A percentile compares a stretch with the other conserved stretches of the same genome.
Conservation (phyloP, 2,329 filamentous ascomycete species). For the Pseudogymnoascus destructans region DNA sequence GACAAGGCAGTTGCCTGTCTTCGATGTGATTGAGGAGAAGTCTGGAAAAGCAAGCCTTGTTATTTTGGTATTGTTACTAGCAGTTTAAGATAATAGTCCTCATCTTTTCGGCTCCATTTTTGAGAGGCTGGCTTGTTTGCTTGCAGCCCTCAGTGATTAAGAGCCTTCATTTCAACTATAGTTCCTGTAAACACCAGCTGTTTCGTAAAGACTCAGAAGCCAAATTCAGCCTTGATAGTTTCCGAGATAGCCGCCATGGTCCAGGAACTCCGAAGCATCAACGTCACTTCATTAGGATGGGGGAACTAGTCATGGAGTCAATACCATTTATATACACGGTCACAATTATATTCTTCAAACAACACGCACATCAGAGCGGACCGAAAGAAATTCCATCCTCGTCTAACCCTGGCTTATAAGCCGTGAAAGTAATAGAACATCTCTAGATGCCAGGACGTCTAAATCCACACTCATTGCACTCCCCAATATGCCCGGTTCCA, state of each 20-base stretch:
- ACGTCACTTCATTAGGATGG: neutral
- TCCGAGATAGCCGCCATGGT: neutral
- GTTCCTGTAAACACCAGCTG: neutral
- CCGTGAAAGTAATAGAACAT: slow-evolving; percentile 4
- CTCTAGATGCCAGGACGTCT: slow-evolving; percentile 7
- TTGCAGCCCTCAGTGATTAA: neutral
- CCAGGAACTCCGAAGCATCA: neutral
- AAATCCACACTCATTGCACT: neutral
- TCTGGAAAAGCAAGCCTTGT: neutral
- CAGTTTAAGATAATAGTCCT: neutral
- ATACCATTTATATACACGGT: neutral
- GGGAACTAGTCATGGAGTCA: neutral
- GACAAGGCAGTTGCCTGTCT: neutral
- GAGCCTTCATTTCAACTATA: neutral
- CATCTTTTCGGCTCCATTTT: too few species aligned
- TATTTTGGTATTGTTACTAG: neutral
- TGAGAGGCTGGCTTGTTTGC: neutral
- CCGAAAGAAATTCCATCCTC: neutral
- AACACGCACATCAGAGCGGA: neutral
- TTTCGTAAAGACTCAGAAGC: neutral
- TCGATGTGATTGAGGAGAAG: neutral
- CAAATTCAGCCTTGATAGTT: neutral
- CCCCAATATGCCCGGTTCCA: neutral
- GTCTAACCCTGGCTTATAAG: neutral
- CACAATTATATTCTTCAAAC: neutral